Conservation (phyloP, 31 red algal genomes). For the Porphyra umbilicalis region DNA sequence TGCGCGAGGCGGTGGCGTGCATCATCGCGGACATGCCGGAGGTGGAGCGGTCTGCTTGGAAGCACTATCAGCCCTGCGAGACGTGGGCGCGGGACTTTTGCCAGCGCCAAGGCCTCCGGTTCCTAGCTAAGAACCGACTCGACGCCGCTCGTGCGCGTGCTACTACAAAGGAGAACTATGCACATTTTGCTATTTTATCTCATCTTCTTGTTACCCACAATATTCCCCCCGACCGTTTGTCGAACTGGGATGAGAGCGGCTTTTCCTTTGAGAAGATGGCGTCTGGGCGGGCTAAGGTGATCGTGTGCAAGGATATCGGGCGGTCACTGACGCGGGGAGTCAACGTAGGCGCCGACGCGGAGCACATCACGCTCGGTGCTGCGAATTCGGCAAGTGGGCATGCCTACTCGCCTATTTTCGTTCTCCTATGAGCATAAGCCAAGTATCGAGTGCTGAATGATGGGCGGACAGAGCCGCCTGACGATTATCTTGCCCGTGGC, state of each 20-base stretch:
- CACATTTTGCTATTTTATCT: slow-evolving; percentile 14
- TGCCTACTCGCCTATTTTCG: slow-evolving; percentile 31
- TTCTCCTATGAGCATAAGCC: slow-evolving; percentile 6
- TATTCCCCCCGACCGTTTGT: slow-evolving; percentile 4
- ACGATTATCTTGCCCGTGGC: not conserved
- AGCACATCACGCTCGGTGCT: slow-evolving; percentile 3
- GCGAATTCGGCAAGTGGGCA: slow-evolving; percentile 10
- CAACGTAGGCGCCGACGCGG: not conserved
- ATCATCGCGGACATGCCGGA: no score
- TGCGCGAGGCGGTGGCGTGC: no score
- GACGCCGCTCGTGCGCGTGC: no score
- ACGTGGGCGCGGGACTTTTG: no score
- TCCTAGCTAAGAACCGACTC: no score
- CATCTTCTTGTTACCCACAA: slow-evolving; percentile 17
- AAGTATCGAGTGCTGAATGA: not conserved
- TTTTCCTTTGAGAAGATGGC: slow-evolving; percentile 18
- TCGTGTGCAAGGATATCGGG: not conserved
- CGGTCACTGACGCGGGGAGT: not conserved
- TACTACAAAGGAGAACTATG: no score
- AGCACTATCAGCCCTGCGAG: no score
- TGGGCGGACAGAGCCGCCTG: not conserved
- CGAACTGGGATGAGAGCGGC: slow-evolving; percentile 33
- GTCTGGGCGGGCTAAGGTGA: not conserved
- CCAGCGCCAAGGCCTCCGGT: no score
- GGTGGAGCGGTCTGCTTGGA: no score